Conservation (phyloP, 345 rosid genomes). For the Streptanthus diversifolius region DNA sequence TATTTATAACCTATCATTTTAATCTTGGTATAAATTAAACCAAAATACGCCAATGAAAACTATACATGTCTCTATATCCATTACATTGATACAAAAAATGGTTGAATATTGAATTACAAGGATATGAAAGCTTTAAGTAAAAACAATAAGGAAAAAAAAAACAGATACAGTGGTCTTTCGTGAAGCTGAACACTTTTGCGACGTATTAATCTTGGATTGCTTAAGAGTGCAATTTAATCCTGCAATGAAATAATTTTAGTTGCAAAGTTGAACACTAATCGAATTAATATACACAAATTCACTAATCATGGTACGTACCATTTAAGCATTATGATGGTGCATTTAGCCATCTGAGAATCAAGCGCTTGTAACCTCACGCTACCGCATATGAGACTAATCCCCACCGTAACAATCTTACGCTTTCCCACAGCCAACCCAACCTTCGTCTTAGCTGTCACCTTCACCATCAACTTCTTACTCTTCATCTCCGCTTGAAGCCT, state of each 20-base stretch:
- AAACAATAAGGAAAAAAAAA: not conserved
- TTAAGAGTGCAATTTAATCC: conserved; percentile 28
- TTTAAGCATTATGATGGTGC: conserved; percentile 49
- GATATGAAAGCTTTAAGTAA: not conserved
- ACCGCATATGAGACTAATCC: conserved; percentile 47
- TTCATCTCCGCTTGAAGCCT: conserved; percentile 38
- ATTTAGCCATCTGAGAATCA: conserved; percentile 51
- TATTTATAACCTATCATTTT: no score
- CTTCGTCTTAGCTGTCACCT: conserved; percentile 49
- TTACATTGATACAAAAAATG: not conserved
- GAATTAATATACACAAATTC: not conserved
- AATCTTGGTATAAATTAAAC: no score
- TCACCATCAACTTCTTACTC: conserved; percentile 47
- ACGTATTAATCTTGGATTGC: no score
- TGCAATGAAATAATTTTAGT: conserved; percentile 1
- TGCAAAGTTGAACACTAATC: not conserved
- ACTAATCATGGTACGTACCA: conserved; percentile 43
- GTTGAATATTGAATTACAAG: not conserved
- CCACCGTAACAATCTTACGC: conserved; percentile 44
- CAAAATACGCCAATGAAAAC: not conserved
- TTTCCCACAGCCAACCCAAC: conserved; percentile 46
- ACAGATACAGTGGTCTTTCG: not conserved
- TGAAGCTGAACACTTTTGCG: not conserved
- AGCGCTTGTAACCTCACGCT: conserved; percentile 44
- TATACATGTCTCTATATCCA: not conserved